Percentiles rank a stretch among this genome's conserved stretches.
Conservation (phyloP, 371 early-diverging fungal species). For the Ordospora pajunii region DNA sequence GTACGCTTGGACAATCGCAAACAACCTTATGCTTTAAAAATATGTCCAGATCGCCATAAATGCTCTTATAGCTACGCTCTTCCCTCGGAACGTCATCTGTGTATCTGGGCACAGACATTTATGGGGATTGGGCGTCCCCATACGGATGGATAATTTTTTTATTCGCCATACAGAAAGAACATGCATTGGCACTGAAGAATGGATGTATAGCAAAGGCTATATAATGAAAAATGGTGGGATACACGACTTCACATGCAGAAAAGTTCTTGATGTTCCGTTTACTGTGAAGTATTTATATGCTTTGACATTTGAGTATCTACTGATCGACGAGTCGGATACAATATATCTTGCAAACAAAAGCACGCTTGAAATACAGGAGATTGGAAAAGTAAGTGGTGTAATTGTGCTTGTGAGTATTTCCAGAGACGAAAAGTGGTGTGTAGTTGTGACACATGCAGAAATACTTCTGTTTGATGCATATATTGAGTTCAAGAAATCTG, state of each 20-base stretch:
- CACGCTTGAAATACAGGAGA: neutral
- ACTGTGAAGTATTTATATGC: neutral
- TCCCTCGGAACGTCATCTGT: slow-evolving; percentile 14
- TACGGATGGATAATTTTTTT: slow-evolving; percentile 28
- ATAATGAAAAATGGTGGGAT: neutral
- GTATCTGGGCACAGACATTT: neutral
- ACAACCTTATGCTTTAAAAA: neutral
- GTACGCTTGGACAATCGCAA: neutral
- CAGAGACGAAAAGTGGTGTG: slow-evolving; percentile 1
- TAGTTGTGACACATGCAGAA: neutral
- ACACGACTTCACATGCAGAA: neutral
- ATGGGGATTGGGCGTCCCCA: neutral
- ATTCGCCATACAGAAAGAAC: neutral
- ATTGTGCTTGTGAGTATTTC: neutral
- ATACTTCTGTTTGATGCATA: slow-evolving; percentile 22
- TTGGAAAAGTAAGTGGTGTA: neutral
- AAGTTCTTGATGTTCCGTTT: neutral
- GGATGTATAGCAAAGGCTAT: neutral
- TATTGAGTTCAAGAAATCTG: slow-evolving; percentile 5
- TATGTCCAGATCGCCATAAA: slow-evolving; percentile 12
- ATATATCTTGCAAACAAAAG: neutral
- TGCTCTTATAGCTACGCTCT: slow-evolving; percentile 8
- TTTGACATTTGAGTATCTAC: neutral
- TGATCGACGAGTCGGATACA: neutral
- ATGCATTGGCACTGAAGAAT: neutral